These are phyloP conservation scores for Nakazawaea ernobii DNA, from an alignment of 805 yeast species.

Conservation along the genomic window DNA sequence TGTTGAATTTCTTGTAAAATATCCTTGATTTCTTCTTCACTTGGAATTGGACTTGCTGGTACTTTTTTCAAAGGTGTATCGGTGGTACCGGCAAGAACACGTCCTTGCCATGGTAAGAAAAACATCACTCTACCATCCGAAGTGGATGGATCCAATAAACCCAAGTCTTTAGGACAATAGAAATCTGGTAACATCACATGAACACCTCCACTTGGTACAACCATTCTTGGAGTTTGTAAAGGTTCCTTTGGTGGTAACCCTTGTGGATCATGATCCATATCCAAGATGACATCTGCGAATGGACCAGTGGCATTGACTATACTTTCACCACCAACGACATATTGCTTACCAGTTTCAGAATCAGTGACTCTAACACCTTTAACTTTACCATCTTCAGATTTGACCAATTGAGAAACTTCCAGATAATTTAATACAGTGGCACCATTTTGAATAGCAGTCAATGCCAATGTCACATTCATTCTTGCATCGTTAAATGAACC, in stretches of 20 bases:
- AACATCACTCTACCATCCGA: slow-evolving; percentile 95
- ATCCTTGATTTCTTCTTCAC: slow-evolving; percentile 84
- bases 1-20: slow-evolving; percentile 83
- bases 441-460: slow-evolving; percentile 81
- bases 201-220: slow-evolving; percentile 92
- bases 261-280: slow-evolving; percentile 71
- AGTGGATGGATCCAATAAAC: slow-evolving; percentile 86
- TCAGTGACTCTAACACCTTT: slow-evolving; percentile 76
- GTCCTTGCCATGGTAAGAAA: slow-evolving; percentile 97
- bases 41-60: slow-evolving; percentile 75
- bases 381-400: slow-evolving; percentile 55
- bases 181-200: slow-evolving; percentile 89
- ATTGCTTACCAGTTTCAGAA: slow-evolving; percentile 58
- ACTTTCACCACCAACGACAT: slow-evolving; percentile 59
- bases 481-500: slow-evolving; percentile 92
- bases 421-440: slow-evolving; percentile 86
- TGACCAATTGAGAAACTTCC: slow-evolving; percentile 71
- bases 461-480: slow-evolving; percentile 79
- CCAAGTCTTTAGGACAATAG: slow-evolving; percentile 84
- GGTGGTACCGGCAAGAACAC: slow-evolving; percentile 94
- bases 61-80: slow-evolving; percentile 76
- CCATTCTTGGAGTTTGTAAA: slow-evolving; percentile 58
- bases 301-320: slow-evolving; percentile 96
- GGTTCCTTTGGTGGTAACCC: slow-evolving; percentile 55
- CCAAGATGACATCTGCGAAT: slow-evolving; percentile 74